Evolutionary conservation across 305 asterid species (phyloP).

Genomic region (Fraxinus platypoda): DNA sequence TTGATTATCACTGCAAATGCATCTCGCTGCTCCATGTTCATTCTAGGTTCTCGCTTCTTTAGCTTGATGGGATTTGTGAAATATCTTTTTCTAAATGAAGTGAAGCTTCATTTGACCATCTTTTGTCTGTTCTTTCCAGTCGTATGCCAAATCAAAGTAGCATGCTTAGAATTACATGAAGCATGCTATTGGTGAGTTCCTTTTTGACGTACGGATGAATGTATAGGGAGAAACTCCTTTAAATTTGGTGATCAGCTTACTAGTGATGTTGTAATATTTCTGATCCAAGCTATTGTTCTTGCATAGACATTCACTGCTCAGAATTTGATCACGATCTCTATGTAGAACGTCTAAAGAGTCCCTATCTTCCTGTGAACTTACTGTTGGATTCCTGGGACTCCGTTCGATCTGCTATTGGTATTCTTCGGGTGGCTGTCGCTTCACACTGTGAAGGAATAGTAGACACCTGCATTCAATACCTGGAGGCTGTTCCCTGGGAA

Average conservation of each 20-base stretch:
- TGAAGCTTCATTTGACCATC: background rate
- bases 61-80: background rate
- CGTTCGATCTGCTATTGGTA: slow-evolving; percentile 40
- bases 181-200: slow-evolving; percentile 27
- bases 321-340: slow-evolving; percentile 34
- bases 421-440: slow-evolving; percentile 40
- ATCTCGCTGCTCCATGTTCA: background rate
- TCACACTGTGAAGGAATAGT: slow-evolving; percentile 36
- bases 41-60: background rate
- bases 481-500: slow-evolving; percentile 56
- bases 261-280: slow-evolving; percentile 35
- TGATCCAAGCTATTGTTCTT: slow-evolving; percentile 24
- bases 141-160: background rate
- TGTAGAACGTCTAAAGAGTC: slow-evolving; percentile 39
- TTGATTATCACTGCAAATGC: background rate
- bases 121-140: background rate
- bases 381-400: slow-evolving; percentile 46
- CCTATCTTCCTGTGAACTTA: slow-evolving; percentile 36
- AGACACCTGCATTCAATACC: slow-evolving; percentile 37
- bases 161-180: slow-evolving; percentile 21
- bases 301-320: slow-evolving; percentile 41
- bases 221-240: slow-evolving; percentile 24
- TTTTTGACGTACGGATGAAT: slow-evolving; percentile 38
- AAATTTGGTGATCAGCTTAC: slow-evolving; percentile 37
- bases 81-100: background rate